Percentiles rank a stretch among this genome's conserved stretches.
Conservation (phyloP, 2,329 filamentous ascomycete genomes). For the Gliomastix tumulicola region DNA sequence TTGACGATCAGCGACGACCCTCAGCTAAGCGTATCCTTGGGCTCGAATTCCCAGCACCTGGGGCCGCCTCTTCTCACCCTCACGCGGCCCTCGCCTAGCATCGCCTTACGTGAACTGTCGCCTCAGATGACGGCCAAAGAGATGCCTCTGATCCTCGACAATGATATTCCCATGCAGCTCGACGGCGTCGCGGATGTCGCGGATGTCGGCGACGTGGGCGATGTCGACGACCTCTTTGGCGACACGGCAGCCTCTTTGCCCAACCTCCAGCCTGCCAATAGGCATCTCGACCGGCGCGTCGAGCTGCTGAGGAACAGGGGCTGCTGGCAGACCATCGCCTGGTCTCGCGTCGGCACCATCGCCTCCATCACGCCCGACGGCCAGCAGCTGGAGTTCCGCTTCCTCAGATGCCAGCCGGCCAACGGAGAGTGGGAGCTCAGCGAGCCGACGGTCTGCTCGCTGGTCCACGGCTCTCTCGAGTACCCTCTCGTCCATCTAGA, state of each 20-base stretch:
- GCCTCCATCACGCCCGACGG: constrained; percentile 73
- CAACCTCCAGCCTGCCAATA: constrained; percentile 33
- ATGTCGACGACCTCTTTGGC: constrained; percentile 70
- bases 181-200: constrained; percentile 54
- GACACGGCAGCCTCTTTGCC: constrained; percentile 60
- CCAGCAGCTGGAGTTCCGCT: constrained; percentile 61
- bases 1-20: too few species aligned
- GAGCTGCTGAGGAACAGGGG: constrained; percentile 71
- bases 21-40: too few species aligned
- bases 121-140: constrained; percentile 9
- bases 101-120: too few species aligned
- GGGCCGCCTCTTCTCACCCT: too few species aligned
- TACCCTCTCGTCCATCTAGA: constrained; percentile 71
- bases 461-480: constrained; percentile 54
- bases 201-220: constrained; percentile 56
- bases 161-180: constrained; percentile 40
- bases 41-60: too few species aligned
- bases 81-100: too few species aligned
- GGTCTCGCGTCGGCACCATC: constrained; percentile 83
- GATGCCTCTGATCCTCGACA: constrained; percentile 35
- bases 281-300: constrained; percentile 64
- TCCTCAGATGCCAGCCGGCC: constrained; percentile 61
- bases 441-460: constrained; percentile 58
- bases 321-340: constrained; percentile 75
- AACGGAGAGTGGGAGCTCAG: constrained; percentile 72